Conservation (phyloP, 2,329 filamentous ascomycete genomes). For the Plenodomus biglobosus region DNA sequence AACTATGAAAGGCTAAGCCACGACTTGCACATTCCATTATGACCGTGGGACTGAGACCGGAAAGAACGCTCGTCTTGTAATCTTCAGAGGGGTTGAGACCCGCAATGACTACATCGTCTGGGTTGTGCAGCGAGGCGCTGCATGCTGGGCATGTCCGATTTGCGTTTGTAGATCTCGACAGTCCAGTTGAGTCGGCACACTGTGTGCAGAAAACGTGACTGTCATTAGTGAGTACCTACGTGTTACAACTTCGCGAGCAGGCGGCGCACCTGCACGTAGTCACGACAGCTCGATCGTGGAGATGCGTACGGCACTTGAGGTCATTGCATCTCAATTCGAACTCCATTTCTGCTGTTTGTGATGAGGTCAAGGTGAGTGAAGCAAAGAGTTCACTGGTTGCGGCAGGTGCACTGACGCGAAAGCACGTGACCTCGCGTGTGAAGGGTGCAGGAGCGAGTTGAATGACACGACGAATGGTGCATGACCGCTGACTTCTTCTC, state of each 20-base stretch:
- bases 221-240: conserved; percentile 41
- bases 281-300: conserved; percentile 73
- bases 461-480: neutral
- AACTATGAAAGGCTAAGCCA: conserved; percentile 81
- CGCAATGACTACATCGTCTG: conserved; percentile 73
- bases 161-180: conserved; percentile 59
- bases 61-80: conserved; percentile 84
- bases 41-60: conserved; percentile 75
- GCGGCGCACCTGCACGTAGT: conserved; percentile 77
- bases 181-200: conserved; percentile 67
- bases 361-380: conserved; percentile 1
- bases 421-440: conserved; percentile 8
- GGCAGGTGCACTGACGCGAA: neutral
- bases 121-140: conserved; percentile 64
- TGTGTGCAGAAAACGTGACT: conserved; percentile 81
- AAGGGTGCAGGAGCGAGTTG: conserved; percentile 18
- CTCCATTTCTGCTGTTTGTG: conserved; percentile 62
- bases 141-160: conserved; percentile 75
- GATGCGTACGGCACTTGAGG: conserved; percentile 70
- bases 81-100: conserved; percentile 79
- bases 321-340: conserved; percentile 76
- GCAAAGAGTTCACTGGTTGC: neutral
- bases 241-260: neutral
- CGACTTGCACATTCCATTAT: conserved; percentile 86
- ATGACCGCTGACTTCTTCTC: no score